Percentiles rank a stretch among this genome's conserved stretches.
phyloP scores from a whole-genome alignment of 495 filamentous ascomycete genomes.

The Rhizodiscina lignyota region DNA sequence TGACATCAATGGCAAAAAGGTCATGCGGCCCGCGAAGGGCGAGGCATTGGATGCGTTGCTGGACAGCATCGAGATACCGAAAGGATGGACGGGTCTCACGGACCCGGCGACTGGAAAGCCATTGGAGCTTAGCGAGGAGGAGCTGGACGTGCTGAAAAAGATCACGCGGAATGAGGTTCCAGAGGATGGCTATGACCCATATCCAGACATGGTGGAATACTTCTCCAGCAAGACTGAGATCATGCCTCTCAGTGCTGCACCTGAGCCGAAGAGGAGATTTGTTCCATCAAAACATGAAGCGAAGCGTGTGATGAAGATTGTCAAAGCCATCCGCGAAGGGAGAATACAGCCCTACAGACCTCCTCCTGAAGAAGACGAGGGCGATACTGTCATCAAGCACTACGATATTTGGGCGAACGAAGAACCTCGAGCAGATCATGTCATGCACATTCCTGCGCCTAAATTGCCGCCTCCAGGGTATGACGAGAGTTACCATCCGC shows the following conservation, averaged over 20 bases:
- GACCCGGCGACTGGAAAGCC: constrained; percentile 88
- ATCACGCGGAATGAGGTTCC: constrained; percentile 83
- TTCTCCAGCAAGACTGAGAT: constrained; percentile 79
- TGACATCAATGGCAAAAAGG: constrained; percentile 95
- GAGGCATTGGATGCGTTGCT: constrained; percentile 86
- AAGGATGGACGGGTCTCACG: constrained; percentile 93
- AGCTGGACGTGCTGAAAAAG: constrained; percentile 74
- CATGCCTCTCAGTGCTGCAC: constrained; percentile 87
- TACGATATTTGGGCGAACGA: constrained; percentile 97
- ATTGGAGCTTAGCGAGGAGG: constrained; percentile 69
- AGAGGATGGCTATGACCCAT: constrained; percentile 77
- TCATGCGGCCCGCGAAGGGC: constrained; percentile 87
- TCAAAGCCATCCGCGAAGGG: constrained; percentile 86
- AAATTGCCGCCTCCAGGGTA: constrained; percentile 89
- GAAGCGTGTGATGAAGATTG: constrained; percentile 95
- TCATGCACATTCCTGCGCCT: constrained; percentile 92
- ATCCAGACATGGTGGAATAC: constrained; percentile 79
- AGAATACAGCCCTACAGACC: constrained; percentile 84
- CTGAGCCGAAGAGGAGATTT: constrained; percentile 91
- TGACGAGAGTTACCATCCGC: constrained; percentile 93
- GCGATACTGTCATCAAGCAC: constrained; percentile 40
- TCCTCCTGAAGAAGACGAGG: constrained; percentile 54
- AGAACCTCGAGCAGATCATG: constrained; percentile 60
- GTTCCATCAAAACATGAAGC: constrained; percentile 96
- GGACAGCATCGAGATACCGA: constrained; percentile 92